These are phyloP conservation scores for Cucumis hystrix DNA, from an alignment of 306 rosid species.

Conservation along the genomic window DNA sequence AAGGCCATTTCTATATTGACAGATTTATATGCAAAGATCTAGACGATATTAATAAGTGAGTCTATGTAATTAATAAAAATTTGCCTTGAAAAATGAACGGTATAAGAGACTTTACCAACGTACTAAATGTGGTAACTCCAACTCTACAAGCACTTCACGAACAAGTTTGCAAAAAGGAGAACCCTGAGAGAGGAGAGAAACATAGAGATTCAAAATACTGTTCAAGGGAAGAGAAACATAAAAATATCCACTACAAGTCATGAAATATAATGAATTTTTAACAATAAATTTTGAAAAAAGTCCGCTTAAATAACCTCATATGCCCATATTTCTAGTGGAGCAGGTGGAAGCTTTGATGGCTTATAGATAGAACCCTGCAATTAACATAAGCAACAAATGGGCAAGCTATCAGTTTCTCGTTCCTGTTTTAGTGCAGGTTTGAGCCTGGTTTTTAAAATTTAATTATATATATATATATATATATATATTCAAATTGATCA, in stretches of 20 bases:
- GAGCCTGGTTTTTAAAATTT: too few relatives aligned
- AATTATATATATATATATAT: too few relatives aligned
- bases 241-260: neutral
- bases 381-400: neutral
- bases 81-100: neutral
- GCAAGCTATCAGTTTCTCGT: neutral
- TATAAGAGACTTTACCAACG: constrained; percentile 26
- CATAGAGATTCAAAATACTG: constrained; percentile 6
- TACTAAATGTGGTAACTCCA: constrained; percentile 83
- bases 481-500: too few relatives aligned
- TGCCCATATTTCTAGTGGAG: constrained; percentile 85
- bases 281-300: neutral
- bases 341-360: constrained; percentile 74
- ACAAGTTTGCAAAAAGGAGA: constrained; percentile 97
- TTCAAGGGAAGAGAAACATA: neutral
- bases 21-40: neutral
- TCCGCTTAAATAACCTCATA: constrained; percentile 51
- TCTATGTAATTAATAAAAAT: neutral
- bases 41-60: neutral
- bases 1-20: neutral
- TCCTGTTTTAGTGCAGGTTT: neutral
- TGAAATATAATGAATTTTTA: neutral
- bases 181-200: constrained; percentile 39
- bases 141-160: constrained; percentile 81
- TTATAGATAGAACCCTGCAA: constrained; percentile 58